A percentile compares a stretch with the other conserved stretches of the same genome.
Conservation (phyloP, 208 protist genomes). For the Trypanosoma lewisi region DNA sequence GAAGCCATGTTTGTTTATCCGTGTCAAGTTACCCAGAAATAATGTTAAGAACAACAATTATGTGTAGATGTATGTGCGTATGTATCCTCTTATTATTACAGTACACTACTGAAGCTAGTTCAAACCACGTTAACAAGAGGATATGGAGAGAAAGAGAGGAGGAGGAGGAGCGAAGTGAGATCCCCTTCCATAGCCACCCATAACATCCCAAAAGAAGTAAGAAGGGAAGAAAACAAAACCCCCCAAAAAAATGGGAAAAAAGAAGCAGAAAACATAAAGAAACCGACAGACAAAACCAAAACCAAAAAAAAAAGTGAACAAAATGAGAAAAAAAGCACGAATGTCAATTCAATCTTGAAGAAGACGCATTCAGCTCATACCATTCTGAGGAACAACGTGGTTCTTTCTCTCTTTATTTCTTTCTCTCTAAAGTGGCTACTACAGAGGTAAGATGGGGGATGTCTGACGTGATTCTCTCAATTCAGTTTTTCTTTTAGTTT, state of each 20-base stretch:
- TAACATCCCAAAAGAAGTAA: no score
- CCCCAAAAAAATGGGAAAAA: constrained; percentile 22
- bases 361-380: background rate
- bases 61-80: background rate
- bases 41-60: no score
- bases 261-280: background rate
- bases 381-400: no score
- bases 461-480: background rate
- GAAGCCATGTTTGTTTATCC: constrained; percentile 1
- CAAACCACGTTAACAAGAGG: background rate
- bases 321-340: background rate
- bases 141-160: background rate
- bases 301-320: background rate
- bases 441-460: constrained; percentile 6
- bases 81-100: no score
- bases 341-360: background rate
- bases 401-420: background rate
- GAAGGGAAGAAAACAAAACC: constrained; percentile 4
- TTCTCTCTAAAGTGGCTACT: constrained; percentile 9
- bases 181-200: no score
- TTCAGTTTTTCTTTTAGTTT: constrained; percentile 17
- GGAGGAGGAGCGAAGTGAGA: no score
- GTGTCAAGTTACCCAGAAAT: background rate
- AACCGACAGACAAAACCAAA: background rate
- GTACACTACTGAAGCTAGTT: constrained; percentile 6